Conservation (phyloP, 2,329 filamentous ascomycete species). For the Penicillium sp. region DNA sequence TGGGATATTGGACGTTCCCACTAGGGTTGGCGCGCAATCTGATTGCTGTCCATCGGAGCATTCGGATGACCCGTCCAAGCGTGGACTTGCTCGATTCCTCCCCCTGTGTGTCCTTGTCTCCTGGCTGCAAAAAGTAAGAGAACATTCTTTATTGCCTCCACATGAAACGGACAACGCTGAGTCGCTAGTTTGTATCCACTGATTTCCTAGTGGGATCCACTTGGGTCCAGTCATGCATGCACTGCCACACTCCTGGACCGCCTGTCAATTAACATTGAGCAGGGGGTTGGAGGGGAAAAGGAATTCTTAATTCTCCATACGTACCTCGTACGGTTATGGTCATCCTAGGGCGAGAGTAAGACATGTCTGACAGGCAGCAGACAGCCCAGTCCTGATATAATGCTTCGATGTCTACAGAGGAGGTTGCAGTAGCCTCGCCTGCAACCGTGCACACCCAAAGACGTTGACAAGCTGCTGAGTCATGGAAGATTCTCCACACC, state of each 20-base stretch:
- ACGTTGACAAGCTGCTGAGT: conserved; percentile 23
- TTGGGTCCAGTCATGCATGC: conserved; percentile 30
- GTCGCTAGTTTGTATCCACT: conserved; percentile 26
- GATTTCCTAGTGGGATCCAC: conserved; percentile 30
- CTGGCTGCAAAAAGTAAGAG: conserved; percentile 19
- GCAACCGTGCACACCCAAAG: neutral
- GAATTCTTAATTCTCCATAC: neutral
- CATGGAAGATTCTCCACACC: conserved; percentile 21
- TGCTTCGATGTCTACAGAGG: neutral
- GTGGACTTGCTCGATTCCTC: neutral
- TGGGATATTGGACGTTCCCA: neutral
- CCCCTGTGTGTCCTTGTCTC: neutral
- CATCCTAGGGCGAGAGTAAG: neutral
- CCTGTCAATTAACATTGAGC: conserved; percentile 24
- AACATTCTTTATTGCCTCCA: conserved; percentile 31
- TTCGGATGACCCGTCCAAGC: conserved; percentile 10
- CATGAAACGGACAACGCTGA: conserved; percentile 24
- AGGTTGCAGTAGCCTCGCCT: conserved; percentile 1
- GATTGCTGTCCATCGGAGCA: conserved; percentile 13
- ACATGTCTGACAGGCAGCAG: neutral
- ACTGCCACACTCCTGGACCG: conserved; percentile 34
- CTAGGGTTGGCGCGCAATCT: neutral
- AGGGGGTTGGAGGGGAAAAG: conserved; percentile 7
- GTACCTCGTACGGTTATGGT: neutral
- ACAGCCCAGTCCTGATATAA: neutral